phyloP scores from a whole-genome alignment of 2,329 filamentous ascomycete genomes.

The Talaromyces sp. region DNA sequence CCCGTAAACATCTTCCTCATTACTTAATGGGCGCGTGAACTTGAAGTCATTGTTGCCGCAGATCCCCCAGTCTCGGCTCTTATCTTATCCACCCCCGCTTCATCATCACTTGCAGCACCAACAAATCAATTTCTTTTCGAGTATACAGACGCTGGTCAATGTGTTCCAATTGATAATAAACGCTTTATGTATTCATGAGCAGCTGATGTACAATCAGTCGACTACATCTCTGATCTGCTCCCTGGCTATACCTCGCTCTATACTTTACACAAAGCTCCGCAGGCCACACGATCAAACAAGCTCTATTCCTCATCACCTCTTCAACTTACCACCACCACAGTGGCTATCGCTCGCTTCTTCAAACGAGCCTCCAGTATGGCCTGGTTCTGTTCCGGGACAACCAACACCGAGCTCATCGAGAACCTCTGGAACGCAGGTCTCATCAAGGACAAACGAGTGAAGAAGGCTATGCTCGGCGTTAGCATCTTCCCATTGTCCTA shows the following conservation, averaged over 20 bases:
- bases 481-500: slow-evolving; percentile 17
- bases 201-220: neutral
- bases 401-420: slow-evolving; percentile 70
- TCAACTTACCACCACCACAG: slow-evolving; percentile 5
- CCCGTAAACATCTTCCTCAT: neutral
- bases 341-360: slow-evolving; percentile 18
- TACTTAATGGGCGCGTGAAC: slow-evolving; percentile 9
- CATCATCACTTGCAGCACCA: neutral
- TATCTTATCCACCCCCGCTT: slow-evolving; percentile 10
- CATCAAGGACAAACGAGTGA: slow-evolving; percentile 68
- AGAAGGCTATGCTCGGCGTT: slow-evolving; percentile 74
- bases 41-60: slow-evolving; percentile 11
- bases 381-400: slow-evolving; percentile 75
- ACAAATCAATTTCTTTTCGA: neutral
- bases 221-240: neutral
- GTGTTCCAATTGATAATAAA: neutral
- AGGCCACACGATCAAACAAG: neutral
- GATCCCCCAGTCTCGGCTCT: neutral
- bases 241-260: neutral
- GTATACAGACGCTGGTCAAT: neutral
- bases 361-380: slow-evolving; percentile 60
- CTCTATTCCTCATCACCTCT: neutral
- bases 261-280: neutral
- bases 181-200: too few relatives aligned
- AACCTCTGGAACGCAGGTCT: slow-evolving; percentile 71